Conservation (phyloP, 345 rosid species). For the Conringia planisiliqua region DNA sequence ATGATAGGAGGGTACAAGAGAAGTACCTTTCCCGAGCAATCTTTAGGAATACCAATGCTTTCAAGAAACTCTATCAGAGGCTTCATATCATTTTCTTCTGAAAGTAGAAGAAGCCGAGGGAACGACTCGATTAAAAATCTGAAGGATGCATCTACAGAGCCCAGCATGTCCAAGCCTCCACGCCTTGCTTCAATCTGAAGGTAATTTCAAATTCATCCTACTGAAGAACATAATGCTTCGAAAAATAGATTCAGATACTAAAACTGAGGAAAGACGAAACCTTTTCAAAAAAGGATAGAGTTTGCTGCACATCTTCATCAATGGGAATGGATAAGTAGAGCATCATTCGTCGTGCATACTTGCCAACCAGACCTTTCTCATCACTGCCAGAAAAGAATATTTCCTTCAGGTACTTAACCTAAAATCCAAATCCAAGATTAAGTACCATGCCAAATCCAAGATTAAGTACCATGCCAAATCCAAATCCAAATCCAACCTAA, state of each 20-base stretch:
- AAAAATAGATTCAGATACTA: not conserved
- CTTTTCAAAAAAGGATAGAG: constrained; percentile 91
- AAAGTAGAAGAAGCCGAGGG: constrained; percentile 66
- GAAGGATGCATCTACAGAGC: constrained; percentile 53
- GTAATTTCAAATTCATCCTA: constrained; percentile 8
- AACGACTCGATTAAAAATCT: constrained; percentile 70
- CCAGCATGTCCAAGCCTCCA: constrained; percentile 79
- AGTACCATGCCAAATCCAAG: constrained; percentile 29
- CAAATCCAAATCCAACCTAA: constrained; percentile 12
- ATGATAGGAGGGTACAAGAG: constrained; percentile 72
- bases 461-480: constrained; percentile 40
- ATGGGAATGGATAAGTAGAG: constrained; percentile 60
- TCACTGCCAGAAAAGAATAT: constrained; percentile 71
- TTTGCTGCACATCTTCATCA: constrained; percentile 84
- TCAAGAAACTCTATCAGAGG: constrained; percentile 54
- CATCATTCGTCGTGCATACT: constrained; percentile 75
- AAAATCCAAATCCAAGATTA: constrained; percentile 52
- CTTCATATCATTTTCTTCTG: constrained; percentile 57
- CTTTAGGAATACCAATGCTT: constrained; percentile 49
- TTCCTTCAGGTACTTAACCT: constrained; percentile 86
- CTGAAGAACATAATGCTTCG: not conserved
- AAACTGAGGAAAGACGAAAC: constrained; percentile 28
- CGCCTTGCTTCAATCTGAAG: constrained; percentile 84
- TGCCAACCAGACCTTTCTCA: constrained; percentile 42
- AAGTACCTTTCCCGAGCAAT: constrained; percentile 42